These are phyloP conservation scores for Cryptosporidium ryanae DNA, from an alignment of 169 alveolate species.

Conservation along the genomic window DNA sequence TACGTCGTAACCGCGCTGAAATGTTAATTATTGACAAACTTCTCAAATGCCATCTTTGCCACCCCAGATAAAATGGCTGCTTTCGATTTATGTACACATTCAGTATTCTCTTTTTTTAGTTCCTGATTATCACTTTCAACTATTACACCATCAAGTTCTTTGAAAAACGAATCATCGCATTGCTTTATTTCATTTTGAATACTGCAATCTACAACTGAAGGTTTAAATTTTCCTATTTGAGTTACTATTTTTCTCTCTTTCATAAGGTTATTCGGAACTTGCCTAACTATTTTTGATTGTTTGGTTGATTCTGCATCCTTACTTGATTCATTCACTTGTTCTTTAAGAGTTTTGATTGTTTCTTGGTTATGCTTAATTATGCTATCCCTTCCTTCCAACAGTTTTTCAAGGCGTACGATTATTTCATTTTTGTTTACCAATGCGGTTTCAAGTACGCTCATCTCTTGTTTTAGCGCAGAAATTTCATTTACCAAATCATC, in stretches of 20 bases:
- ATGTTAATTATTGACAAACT: conserved; percentile 5
- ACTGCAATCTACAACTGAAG: conserved; percentile 24
- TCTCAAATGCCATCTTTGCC: conserved; percentile 70
- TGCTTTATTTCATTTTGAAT: not conserved
- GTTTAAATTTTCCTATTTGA: conserved; percentile 3
- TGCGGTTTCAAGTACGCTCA: conserved; percentile 15
- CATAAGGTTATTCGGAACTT: not conserved
- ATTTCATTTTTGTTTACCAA: conserved; percentile 49
- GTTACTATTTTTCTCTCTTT: not conserved
- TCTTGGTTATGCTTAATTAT: conserved; percentile 63
- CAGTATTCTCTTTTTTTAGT: not conserved
- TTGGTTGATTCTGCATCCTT: conserved; percentile 10
- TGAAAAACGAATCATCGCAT: not conserved
- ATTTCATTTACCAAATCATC: conserved; percentile 2
- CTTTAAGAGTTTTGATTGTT: conserved; percentile 19
- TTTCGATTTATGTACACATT: not conserved
- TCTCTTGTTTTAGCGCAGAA: conserved; percentile 28
- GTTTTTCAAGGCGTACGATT: conserved; percentile 46
- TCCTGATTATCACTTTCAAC: not conserved
- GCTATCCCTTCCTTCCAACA: conserved; percentile 53
- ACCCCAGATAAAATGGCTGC: conserved; percentile 26
- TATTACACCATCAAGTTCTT: too few species aligned
- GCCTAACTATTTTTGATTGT: not conserved
- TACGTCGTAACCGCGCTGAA: not conserved
- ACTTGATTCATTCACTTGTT: conserved; percentile 5